Base-by-base conservation (phyloP, 2,329 filamentous ascomycete genomes). In the Phaeosphaeria sp. region DNA sequence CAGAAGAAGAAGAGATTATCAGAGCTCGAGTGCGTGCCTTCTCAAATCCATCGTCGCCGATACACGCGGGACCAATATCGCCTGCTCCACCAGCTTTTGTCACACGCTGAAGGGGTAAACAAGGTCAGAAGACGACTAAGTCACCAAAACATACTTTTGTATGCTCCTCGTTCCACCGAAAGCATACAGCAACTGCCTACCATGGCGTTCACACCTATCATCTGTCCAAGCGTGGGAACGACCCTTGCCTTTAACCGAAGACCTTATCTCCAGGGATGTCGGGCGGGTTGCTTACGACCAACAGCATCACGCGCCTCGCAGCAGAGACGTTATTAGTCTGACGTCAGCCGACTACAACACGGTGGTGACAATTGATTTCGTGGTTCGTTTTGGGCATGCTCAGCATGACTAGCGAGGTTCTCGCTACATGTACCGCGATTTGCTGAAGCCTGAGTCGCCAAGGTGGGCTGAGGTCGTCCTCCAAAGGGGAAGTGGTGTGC, bases 261-360 rank as follows among this genome's bases (percentile, higher is more conserved):
- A 17, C 11, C 21, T 21, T 49, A 15, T 22, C 25, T 21, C 11
- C 56, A 57, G 50, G 51, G 42, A 30, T 45, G 30, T 42, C 21
- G 18, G 46, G 49, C 54, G 56, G 45, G 49, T 33, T 22, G 44
- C 44, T 47, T 22, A 47, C 24, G 47, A 30, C 43, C 40, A 42
- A 47, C 55, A 58, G 36, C 53, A 45, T 30, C n/a, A 15, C 47
- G 24, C 51, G 13, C 24, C 33, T 39, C 20, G 43, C n/a, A 36
- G 21, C 46, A 4, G 30, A n/a, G 43, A 22, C 25, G 6, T 39
- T 44, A 45, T 17, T 48, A 18, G 21, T 20, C 46, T 53, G 51
- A 60, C 40, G 15, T 52, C 45, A 59, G 56, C 53, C 53, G 50
- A 47, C 50, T 40, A 47, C 20, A n/a, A 51, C 13, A 33, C 17